Evolutionary conservation across 306 rosid genomes (phyloP).

Genomic region (Rubus parviflorus): DNA sequence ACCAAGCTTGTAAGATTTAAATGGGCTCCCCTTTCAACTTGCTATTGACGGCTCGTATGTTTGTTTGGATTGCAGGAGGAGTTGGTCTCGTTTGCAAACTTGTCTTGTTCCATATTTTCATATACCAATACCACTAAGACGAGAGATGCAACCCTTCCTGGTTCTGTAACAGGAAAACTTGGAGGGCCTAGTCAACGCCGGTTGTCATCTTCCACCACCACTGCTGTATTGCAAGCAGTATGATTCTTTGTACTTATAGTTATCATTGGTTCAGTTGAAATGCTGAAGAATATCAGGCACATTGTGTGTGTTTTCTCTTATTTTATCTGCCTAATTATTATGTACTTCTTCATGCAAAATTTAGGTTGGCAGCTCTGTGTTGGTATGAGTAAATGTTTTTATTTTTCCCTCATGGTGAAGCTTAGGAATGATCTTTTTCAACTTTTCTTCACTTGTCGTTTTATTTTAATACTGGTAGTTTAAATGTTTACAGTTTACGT

Average conservation of each 20-base stretch:
- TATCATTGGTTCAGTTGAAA: conserved; percentile 20
- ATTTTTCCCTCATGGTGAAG: neutral
- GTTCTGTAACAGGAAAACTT: conserved; percentile 87
- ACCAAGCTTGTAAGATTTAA: conserved; percentile 17
- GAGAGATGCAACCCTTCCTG: conserved; percentile 59
- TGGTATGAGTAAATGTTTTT: neutral
- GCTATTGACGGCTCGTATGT: conserved; percentile 22
- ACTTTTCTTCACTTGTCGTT: no score
- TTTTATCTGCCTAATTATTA: neutral
- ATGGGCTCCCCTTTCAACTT: conserved; percentile 22
- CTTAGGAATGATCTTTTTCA: neutral
- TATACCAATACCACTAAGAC: conserved; percentile 31
- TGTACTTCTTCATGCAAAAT: neutral
- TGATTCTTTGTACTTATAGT: conserved; percentile 32
- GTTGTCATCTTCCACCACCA: conserved; percentile 62
- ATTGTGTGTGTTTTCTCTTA: neutral
- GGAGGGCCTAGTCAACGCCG: conserved; percentile 99
- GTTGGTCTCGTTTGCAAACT: conserved; percentile 61
- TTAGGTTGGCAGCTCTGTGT: neutral
- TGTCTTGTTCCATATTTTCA: conserved; percentile 72
- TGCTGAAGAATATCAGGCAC: neutral
- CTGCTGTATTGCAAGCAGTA: conserved; percentile 78
- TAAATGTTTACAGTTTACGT: neutral
- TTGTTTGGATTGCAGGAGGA: conserved; percentile 59
- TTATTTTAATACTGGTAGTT: neutral